Evolutionary conservation across 768 basidiomycete genomes (phyloP).

Genomic region (Exsudoporus frostii): DNA sequence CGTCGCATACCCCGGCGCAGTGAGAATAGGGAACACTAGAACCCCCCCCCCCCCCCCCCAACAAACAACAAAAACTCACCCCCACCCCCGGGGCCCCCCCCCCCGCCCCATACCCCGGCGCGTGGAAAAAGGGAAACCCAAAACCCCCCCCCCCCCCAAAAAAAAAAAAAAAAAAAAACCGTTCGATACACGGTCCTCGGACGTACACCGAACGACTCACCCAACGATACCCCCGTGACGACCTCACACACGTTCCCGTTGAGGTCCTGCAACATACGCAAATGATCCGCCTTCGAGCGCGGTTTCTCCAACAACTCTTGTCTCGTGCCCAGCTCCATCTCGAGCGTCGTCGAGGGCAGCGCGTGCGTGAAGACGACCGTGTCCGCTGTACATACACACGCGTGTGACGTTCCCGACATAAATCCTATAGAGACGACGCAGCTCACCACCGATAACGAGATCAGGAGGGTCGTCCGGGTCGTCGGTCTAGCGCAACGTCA

Average conservation of each 20-base stretch:
- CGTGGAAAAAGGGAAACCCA: too few species aligned
- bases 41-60: too few species aligned
- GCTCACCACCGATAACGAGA: constrained; percentile 71
- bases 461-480: constrained; percentile 71
- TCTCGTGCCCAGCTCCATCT: constrained; percentile 37
- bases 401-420: not conserved
- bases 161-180: not conserved
- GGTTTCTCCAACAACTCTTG: constrained; percentile 94
- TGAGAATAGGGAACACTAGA: constrained; percentile 69
- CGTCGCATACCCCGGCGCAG: constrained; percentile 71
- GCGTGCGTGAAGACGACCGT: constrained; percentile 89
- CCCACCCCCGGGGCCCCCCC: too few species aligned
- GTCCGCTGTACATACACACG: constrained; percentile 57
- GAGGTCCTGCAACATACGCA: constrained; percentile 83
- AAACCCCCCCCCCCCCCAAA: too few species aligned
- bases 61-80: too few species aligned
- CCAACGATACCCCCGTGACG: constrained; percentile 84
- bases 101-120: too few species aligned
- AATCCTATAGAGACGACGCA: too few species aligned
- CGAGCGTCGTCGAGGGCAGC: constrained; percentile 51
- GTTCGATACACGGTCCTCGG: not conserved
- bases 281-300: constrained; percentile 67
- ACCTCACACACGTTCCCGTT: constrained; percentile 89
- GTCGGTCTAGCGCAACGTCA: constrained; percentile 33
- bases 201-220: constrained; percentile 42